Percentiles rank a stretch among this genome's conserved stretches.
Conservation (phyloP, 306 rosid species). For the Quillaja saponaria region DNA sequence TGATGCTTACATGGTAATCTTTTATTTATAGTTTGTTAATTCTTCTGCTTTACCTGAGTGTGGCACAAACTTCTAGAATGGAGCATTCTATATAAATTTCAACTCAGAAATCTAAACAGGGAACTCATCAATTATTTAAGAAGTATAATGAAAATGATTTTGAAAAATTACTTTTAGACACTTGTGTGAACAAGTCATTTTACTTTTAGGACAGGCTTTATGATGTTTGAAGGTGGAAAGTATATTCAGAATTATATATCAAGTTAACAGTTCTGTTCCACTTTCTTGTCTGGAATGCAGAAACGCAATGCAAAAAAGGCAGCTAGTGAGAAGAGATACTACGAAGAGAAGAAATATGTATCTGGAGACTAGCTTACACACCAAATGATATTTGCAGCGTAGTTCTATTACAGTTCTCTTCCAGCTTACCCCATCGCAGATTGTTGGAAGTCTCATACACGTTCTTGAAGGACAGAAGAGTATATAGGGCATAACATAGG, state of each 20-base stretch:
- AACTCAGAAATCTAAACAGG: slow-evolving; percentile 3
- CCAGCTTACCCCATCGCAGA: slow-evolving; percentile 33
- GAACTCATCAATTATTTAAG: not conserved
- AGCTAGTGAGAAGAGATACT: slow-evolving; percentile 81
- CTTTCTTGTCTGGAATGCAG: slow-evolving; percentile 46
- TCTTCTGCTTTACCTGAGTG: not conserved
- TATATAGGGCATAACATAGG: slow-evolving; percentile 4
- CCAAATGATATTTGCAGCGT: slow-evolving; percentile 24
- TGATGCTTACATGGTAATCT: slow-evolving; percentile 78
- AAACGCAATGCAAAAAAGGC: slow-evolving; percentile 86
- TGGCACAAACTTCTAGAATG: slow-evolving; percentile 5
- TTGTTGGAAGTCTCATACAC: slow-evolving; percentile 27
- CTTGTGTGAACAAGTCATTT: too few relatives aligned
- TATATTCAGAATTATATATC: too few relatives aligned
- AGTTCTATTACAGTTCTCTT: slow-evolving; percentile 25
- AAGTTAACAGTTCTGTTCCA: not conserved
- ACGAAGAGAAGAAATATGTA: slow-evolving; percentile 69
- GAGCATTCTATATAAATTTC: not conserved
- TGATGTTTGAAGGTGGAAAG: too few relatives aligned
- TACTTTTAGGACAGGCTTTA: too few relatives aligned
- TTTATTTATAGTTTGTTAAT: not conserved
- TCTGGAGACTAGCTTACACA: slow-evolving; percentile 65
- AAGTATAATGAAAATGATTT: not conserved
- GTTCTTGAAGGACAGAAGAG: slow-evolving; percentile 25
- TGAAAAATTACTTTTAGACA: too few relatives aligned